Evolutionary conservation across 148 eudicot species (phyloP), one percentile per base, ranked within the genome.

Genomic region (Chenopodium berlandieri): DNA sequence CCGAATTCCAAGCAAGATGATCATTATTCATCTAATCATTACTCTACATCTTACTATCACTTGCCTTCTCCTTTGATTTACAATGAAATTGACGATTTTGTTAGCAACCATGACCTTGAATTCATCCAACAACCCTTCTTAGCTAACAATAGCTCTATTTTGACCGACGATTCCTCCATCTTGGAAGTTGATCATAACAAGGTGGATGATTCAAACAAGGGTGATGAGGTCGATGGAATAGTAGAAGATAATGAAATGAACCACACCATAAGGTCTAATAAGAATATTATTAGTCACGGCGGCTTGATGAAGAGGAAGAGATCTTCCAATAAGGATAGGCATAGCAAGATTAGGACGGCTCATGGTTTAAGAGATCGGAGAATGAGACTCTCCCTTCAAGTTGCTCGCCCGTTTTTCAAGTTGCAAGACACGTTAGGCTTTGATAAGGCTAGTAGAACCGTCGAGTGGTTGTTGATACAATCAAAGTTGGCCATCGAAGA

Each of bases 261-360:
- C 25, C 77, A 52, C 23, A 50, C 14, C 13, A 50, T 7, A 20
- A 50, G 37, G 3, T 48, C 63, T 0, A 27, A 34, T 23, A 73
- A n/a, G 50, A 46, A 2, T 17, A 13, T 0, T 75, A 77, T 0
- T 31, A 71, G 32, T 25, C 64, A 19, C 50, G 17, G 30, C 2
- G 63, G 20, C 25, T 80, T 62, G 70, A 9, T 50, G 71, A 79
- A 71, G 71, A 85, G 79, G 71, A 89, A 74, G 74, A 83, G 89
- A 78, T 6, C 85, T 50, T 88, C 85, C 1, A 89, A 90, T 69
- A 91, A 86, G 23, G 93, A 93, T 69, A 81, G 97, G 75, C 97
- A 93, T 84, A 93, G 93, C 91, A 93, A 91, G 86, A 93, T 93
- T 52, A 84, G 80, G 44, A 91, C 97, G 0, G 92, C 92, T 23